Percentiles rank a stretch among this genome's conserved stretches.
Evolutionary conservation across 2,329 filamentous ascomycete species (phyloP).

Genomic region (Fusarium caatingaense): DNA sequence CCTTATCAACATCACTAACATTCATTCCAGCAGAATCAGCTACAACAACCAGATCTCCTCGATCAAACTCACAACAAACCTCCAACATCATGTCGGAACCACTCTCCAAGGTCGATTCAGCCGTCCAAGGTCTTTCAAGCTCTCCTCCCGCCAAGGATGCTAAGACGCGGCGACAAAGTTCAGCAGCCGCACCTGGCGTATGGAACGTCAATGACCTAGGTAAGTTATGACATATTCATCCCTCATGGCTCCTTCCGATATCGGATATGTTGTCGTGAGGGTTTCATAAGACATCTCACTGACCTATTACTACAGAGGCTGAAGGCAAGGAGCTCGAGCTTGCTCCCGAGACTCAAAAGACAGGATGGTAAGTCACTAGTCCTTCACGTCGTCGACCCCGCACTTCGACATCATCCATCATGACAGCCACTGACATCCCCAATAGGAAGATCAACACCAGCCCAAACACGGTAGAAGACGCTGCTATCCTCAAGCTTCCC

Average conservation of each 20-base stretch:
- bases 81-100: slow-evolving; percentile 59
- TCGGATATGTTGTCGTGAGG: slow-evolving; percentile 1
- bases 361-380: slow-evolving; percentile 77
- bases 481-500: slow-evolving; percentile 82
- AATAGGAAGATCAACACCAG: slow-evolving; percentile 94
- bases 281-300: slow-evolving; percentile 12
- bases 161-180: slow-evolving; percentile 76
- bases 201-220: slow-evolving; percentile 85
- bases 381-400: neutral
- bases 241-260: slow-evolving; percentile 21
- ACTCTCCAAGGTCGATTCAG: slow-evolving; percentile 91
- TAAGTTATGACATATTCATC: slow-evolving; percentile 58
- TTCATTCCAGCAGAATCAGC: slow-evolving; percentile 25
- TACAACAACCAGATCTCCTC: slow-evolving; percentile 34
- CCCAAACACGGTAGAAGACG: slow-evolving; percentile 80
- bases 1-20: slow-evolving; percentile 24
- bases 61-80: slow-evolving; percentile 39
- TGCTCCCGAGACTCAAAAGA: slow-evolving; percentile 84
- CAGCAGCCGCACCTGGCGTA: slow-evolving; percentile 73
- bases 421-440: slow-evolving; percentile 8
- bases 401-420: slow-evolving; percentile 2
- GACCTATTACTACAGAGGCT: slow-evolving; percentile 67
- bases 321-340: slow-evolving; percentile 78
- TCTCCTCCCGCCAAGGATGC: slow-evolving; percentile 71
- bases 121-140: slow-evolving; percentile 80